These are phyloP conservation scores for Botrytis aclada DNA, from an alignment of 2,329 filamentous ascomycete species.

Conservation along the genomic window DNA sequence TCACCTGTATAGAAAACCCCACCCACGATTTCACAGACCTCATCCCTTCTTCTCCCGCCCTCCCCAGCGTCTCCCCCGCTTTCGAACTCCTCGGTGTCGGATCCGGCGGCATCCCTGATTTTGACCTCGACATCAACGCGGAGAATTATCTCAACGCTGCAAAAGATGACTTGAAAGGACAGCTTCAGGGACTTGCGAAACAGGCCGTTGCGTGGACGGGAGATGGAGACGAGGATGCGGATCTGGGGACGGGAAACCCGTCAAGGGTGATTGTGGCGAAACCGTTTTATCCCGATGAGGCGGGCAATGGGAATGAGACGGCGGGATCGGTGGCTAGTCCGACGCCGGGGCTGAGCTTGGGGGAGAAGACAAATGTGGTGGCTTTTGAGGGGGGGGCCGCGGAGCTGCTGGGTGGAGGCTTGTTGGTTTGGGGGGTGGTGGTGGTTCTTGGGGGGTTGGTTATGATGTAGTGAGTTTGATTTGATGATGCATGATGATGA, in stretches of 20 bases:
- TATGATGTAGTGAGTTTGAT: background rate
- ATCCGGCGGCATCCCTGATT: background rate
- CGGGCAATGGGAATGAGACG: background rate
- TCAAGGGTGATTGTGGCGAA: background rate
- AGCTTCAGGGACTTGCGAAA: background rate
- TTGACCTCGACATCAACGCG: background rate
- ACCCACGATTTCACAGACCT: background rate
- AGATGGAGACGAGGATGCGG: background rate
- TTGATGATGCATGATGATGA: background rate
- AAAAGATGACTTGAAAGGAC: background rate
- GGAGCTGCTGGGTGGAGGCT: background rate
- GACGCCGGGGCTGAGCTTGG: background rate
- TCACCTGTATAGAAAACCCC: background rate
- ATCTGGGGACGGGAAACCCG: fast-evolving
- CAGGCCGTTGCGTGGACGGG: background rate
- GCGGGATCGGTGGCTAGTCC: slow-evolving; percentile 3
- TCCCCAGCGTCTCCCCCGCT: background rate
- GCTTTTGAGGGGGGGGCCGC: background rate
- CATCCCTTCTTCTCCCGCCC: background rate
- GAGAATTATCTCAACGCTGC: background rate
- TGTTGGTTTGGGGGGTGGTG: background rate
- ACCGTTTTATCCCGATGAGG: slow-evolving; percentile 7
- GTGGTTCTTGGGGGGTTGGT: background rate
- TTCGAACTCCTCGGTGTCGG: background rate
- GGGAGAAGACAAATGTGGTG: background rate